Base-by-base conservation (phyloP, 345 rosid genomes). In the Crucihimalaya himalaica region DNA sequence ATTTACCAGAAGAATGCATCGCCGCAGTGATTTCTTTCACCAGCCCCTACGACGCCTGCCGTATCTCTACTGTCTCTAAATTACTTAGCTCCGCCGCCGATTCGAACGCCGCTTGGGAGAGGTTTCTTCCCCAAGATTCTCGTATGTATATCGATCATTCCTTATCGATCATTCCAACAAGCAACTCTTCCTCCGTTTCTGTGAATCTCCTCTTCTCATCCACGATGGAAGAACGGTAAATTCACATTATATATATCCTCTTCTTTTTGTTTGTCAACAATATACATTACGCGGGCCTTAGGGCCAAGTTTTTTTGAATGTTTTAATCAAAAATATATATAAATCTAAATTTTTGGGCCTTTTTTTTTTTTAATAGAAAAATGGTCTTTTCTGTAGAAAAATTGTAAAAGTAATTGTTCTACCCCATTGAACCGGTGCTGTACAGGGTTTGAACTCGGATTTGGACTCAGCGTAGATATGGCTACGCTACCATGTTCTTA, bases 141-240 rank as follows among this genome's bases (percentile, higher is more conserved):
- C 52, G 59, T 8, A 42, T 69, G 3, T 32, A 63, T 14, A 28
- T 56, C 0, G 53, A 52, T 54, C 65, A 77, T 3, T 6, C 53
- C 29, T 50, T 73, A 3, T 72, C 76, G 20, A 46, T 2, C 8
- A 48, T 12, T 74, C 83, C 25, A 79, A 72, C 21, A 83, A 81
- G 27, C 73, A 83, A n/a, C 46, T 83, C 37, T 68, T 80, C 65
- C 8, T 70, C 64, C 71, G 59, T 78, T 70, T 78, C 4, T 78
- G 84, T 64, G 43, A 35, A 13, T 39, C 63, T 0, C 79, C 81
- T 25, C 70, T 68, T 42, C 79, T 78, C 35, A 64, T 80, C 29
- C 86, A 80, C 29, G 32, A 53, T 5, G 84, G 83, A 40, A 66
- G 18, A 73, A 83, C 52, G 86, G 90, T 84, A 77, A 53, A 1